phyloP scores from a whole-genome alignment of 257 asterid genomes.

The Scutellaria baicalensis region DNA sequence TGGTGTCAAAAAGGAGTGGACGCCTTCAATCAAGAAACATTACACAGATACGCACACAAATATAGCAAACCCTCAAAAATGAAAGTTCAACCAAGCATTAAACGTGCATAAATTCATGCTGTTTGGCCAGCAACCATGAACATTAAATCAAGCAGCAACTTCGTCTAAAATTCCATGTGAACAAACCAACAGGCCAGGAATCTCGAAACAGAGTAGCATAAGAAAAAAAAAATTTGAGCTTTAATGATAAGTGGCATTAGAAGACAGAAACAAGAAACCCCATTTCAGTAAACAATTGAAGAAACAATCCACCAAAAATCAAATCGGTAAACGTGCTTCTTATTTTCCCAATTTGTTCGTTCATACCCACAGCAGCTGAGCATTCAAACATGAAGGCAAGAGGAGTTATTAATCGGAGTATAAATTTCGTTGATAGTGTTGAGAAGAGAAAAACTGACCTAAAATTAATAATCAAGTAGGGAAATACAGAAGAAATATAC shows the following conservation, averaged over 20 bases:
- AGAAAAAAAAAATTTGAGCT: not conserved
- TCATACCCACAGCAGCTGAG: conserved; percentile 18
- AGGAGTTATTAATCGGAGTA: not conserved
- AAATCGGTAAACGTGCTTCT: not conserved
- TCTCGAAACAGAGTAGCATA: not conserved
- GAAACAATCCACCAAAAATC: not conserved
- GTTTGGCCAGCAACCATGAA: not conserved
- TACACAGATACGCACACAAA: not conserved
- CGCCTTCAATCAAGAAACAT: not conserved
- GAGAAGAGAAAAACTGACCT: conserved; percentile 9
- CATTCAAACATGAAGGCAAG: conserved; percentile 5
- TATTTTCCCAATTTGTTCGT: not conserved
- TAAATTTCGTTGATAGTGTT: no score
- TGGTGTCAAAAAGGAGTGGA: not conserved
- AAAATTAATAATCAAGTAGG: not conserved
- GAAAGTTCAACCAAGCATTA: conserved; percentile 6
- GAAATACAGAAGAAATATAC: not conserved
- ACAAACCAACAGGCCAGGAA: conserved; percentile 12
- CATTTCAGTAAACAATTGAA: conserved; percentile 3
- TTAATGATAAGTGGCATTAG: not conserved
- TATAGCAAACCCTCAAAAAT: not conserved
- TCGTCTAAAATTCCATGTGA: not conserved
- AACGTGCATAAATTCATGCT: not conserved
- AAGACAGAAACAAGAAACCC: conserved; percentile 1
- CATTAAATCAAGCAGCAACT: conserved; percentile 5